These are phyloP conservation scores for Sporothrix curviconia DNA, from an alignment of 2,329 filamentous ascomycete genomes.

Conservation along the genomic window DNA sequence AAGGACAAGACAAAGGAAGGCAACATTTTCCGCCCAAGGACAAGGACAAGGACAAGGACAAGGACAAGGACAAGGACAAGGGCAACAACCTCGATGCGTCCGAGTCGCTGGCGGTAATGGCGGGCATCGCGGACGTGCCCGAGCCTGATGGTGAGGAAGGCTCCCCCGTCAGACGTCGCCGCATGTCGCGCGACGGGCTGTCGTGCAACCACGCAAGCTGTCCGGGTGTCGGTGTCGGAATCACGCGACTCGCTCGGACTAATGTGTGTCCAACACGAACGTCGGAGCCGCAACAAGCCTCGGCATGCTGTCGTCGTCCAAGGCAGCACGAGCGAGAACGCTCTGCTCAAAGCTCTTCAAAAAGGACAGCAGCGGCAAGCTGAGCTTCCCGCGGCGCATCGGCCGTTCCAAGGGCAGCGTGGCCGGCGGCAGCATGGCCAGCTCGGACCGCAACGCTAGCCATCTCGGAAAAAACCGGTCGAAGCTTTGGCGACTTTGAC, in stretches of 20 bases:
- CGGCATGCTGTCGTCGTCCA: conserved; percentile 34
- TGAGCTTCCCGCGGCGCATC: conserved; percentile 52
- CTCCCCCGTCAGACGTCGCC: conserved; percentile 42
- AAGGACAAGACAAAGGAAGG: conserved; percentile 32
- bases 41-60: conserved; percentile 32
- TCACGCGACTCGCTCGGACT: conserved; percentile 55
- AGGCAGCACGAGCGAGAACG: conserved; percentile 41
- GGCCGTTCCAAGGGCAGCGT: conserved; percentile 41
- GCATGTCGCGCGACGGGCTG: conserved; percentile 49
- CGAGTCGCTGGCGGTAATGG: conserved; percentile 27
- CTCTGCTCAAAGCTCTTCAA: conserved; percentile 59
- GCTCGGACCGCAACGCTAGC: conserved; percentile 48
- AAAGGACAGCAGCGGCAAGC: conserved; percentile 61
- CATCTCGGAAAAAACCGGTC: conserved; percentile 46
- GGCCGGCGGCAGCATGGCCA: conserved; percentile 49
- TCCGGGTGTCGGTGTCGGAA: conserved; percentile 53
- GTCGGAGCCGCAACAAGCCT: conserved; percentile 44
- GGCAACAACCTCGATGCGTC: conserved; percentile 18
- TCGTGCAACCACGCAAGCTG: conserved; percentile 56
- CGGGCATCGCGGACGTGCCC: conserved; percentile 31
- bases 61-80: conserved; percentile 31
- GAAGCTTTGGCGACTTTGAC: conserved; percentile 51
- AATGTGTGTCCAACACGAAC: conserved; percentile 49
- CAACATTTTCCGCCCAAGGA: no score
- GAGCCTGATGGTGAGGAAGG: conserved; percentile 38